Conservation (phyloP, 1,139 yeast species). For the Sugiyamaella paludigena region DNA sequence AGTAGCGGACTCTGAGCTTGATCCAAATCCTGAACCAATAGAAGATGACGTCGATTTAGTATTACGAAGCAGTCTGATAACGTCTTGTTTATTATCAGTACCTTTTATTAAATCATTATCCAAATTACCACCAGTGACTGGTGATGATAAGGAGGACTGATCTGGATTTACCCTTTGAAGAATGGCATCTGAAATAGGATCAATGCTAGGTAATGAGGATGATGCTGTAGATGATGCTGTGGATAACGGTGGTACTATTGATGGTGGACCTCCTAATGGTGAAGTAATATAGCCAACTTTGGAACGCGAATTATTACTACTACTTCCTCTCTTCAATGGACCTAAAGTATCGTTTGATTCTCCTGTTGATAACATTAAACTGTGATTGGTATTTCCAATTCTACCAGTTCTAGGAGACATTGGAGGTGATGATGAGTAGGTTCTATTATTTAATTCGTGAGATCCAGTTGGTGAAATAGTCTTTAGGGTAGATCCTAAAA, state of each 20-base stretch:
- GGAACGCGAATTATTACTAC: not conserved
- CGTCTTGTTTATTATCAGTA: not conserved
- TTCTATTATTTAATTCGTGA: not conserved
- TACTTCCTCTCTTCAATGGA: not conserved
- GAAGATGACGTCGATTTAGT: not conserved
- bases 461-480: not conserved
- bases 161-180: constrained; percentile 2
- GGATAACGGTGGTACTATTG: not conserved
- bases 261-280: not conserved
- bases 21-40: not conserved
- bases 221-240: not conserved
- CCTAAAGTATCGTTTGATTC: constrained; percentile 11
- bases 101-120: no score
- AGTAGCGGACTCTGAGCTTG: not conserved
- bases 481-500: not conserved
- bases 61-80: no score
- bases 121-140: not conserved
- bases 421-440: no score
- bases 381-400: not conserved
- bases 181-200: constrained; percentile 7
- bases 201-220: not conserved
- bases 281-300: not conserved
- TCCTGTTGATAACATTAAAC: not conserved
- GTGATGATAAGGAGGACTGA: no score
- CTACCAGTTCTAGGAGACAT: not conserved